These are phyloP conservation scores for Alternaria consortialis DNA, from an alignment of 2,329 filamentous ascomycete genomes.

Conservation along the genomic window DNA sequence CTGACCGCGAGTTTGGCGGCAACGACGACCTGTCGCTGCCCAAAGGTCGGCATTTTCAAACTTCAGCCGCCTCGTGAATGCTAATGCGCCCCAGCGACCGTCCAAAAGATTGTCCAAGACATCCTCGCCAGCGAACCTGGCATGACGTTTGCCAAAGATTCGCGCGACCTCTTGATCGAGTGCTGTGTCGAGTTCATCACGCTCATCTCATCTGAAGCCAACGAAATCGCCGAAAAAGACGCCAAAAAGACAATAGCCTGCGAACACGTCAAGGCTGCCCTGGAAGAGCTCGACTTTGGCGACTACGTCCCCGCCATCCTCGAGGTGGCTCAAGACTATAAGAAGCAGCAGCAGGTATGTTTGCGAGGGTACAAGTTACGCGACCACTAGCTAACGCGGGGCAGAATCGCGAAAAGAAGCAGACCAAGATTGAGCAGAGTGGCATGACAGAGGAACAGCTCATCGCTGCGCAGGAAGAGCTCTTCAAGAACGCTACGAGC, in stretches of 20 bases:
- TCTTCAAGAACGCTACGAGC: conserved; percentile 83
- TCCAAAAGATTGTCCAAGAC: conserved; percentile 88
- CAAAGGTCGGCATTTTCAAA: conserved; percentile 43
- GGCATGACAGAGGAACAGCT: conserved; percentile 92
- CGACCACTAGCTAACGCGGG: conserved; percentile 22
- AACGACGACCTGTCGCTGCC: conserved; percentile 55
- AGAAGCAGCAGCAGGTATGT: conserved; percentile 87
- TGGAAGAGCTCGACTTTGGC: conserved; percentile 89
- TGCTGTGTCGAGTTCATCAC: conserved; percentile 99
- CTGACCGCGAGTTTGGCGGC: conserved; percentile 55
- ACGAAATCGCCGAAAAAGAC: conserved; percentile 98
- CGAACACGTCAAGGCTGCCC: conserved; percentile 94
- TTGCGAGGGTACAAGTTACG: not conserved
- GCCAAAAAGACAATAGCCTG: conserved; percentile 99
- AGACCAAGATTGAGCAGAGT: conserved; percentile 95
- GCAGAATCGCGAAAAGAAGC: conserved; percentile 93
- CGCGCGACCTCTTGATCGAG: conserved; percentile 93
- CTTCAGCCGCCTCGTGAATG: not conserved
- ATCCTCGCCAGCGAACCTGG: conserved; percentile 82
- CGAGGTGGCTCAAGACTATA: conserved; percentile 88
- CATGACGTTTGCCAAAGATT: conserved; percentile 92
- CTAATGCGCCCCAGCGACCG: conserved; percentile 63
- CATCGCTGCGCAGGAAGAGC: conserved; percentile 85
- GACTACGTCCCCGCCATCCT: conserved; percentile 91
- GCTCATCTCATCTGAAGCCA: conserved; percentile 96